Evolutionary conservation across 1,284 basidiomycete genomes (phyloP), one percentile per base, ranked within the genome.

Genomic region (Ganoderma boninense): DNA sequence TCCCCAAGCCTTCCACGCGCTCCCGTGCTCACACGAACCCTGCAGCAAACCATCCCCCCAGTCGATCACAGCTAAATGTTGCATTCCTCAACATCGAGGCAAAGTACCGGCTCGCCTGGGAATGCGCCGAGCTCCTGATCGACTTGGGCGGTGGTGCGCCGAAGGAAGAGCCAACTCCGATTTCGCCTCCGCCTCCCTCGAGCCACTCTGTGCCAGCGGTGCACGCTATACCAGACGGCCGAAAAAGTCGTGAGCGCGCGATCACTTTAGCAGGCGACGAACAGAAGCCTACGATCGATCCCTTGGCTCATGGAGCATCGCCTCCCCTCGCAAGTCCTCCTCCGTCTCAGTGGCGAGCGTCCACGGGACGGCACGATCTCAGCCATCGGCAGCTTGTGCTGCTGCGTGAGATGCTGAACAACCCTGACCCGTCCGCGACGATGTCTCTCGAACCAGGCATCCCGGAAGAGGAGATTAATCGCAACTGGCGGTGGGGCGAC

Each of bases 71-170:
- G 68, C 80, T 84, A 73, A 83, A 78, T 32, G 73, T 81, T 7
- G 78, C 81, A 2, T 84, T 86, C 67, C 81, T 83, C 52, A 78
- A 81, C 49, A 84, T 93, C 65, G 87, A 90, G 59, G 78, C 84
- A 62, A 87, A 88, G 74, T 92, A 90, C 77, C 86, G 86, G 20
- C 87, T 95, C 35, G 92, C 93, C 62, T 96, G 95, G 94, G 95
- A 97, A 77, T 96, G 95, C 78, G 95, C 95, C 0, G 93, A 94
- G 74, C 84, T 97, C 18, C 85, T 97, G 40, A 92, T 97, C 70
- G 93, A 96, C 77, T 85, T 96, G 4, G 94, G 92, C 0, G 88
- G 88, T 2, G 60, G 60, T 26, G 78, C 79, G n/a, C 77, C 77
- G 62, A 65, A 76, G 0, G 69, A 77, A 42, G 65, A 75, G 5